Evolutionary conservation across 1,139 yeast genomes (phyloP).

Genomic region (Suhomyces bribrorum): DNA sequence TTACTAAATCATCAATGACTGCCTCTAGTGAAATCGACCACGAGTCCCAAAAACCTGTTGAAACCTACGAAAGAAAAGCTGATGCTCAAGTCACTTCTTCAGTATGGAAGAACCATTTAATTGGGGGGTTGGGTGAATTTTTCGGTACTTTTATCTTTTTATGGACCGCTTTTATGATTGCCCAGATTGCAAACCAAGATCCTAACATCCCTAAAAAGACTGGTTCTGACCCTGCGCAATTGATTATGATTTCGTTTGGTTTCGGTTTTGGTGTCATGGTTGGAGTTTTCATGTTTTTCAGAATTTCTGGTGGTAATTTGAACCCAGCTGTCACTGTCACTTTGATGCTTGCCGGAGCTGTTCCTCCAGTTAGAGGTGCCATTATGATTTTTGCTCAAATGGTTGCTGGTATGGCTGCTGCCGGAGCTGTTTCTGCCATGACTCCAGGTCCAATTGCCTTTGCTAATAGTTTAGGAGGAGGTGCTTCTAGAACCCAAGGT

Average conservation of each 20-base stretch:
- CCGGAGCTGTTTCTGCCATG: constrained; percentile 86
- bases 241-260: constrained; percentile 82
- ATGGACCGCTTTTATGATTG: constrained; percentile 81
- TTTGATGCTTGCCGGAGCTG: constrained; percentile 67
- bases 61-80: constrained; percentile 31
- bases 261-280: constrained; percentile 87
- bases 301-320: constrained; percentile 87
- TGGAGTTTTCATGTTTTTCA: constrained; percentile 70
- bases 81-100: constrained; percentile 19
- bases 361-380: constrained; percentile 70
- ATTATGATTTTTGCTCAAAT: constrained; percentile 69
- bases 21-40: constrained; percentile 26
- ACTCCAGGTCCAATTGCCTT: constrained; percentile 80
- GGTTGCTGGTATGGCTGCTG: constrained; percentile 89
- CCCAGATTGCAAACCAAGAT: constrained; percentile 79
- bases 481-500: constrained; percentile 73
- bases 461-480: constrained; percentile 73
- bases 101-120: constrained; percentile 34
- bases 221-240: constrained; percentile 64
- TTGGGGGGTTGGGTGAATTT: constrained; percentile 58
- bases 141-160: constrained; percentile 84
- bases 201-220: constrained; percentile 37
- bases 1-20: constrained; percentile 13
- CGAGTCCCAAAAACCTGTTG: constrained; percentile 32
- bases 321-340: constrained; percentile 88